phyloP scores from a whole-genome alignment of 768 basidiomycete genomes.

The Clavulina sp. region DNA sequence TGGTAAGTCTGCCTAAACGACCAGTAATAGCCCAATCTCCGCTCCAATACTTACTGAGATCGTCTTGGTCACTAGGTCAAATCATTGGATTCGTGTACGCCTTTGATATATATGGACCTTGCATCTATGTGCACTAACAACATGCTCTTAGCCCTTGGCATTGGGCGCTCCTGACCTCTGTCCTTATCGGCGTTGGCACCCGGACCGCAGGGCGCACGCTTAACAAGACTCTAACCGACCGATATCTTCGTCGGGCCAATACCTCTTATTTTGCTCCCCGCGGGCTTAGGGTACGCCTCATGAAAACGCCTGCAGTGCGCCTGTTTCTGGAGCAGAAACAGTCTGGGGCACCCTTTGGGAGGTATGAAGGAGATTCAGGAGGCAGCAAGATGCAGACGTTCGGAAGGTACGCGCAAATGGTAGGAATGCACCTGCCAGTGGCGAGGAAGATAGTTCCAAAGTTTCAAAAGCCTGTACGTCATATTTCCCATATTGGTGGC shows the following conservation, averaged over 20 bases:
- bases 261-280: constrained; percentile 4
- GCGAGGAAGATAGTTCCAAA: not conserved
- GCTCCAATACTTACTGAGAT: not conserved
- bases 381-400: not conserved
- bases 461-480: too few species aligned
- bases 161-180: constrained; percentile 1
- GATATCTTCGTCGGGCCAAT: constrained; percentile 8
- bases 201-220: constrained; percentile 3
- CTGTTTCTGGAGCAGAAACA: constrained; percentile 1
- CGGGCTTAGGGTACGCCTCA: constrained; percentile 5
- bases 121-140: not conserved
- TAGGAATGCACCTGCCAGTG: constrained; percentile 5
- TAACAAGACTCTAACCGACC: constrained; percentile 6
- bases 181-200: not conserved
- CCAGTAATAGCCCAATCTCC: too few species aligned
- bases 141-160: constrained; percentile 1
- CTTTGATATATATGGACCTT: constrained; percentile 7
- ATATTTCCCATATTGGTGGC: too few species aligned
- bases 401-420: not conserved
- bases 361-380: not conserved
- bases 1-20: too few species aligned
- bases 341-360: too few species aligned
- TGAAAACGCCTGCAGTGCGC: constrained; percentile 5
- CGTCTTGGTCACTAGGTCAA: not conserved
- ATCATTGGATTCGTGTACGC: not conserved